Evolutionary conservation across 371 early-diverging fungal species (phyloP).

Genomic region (Antonospora locustae): DNA sequence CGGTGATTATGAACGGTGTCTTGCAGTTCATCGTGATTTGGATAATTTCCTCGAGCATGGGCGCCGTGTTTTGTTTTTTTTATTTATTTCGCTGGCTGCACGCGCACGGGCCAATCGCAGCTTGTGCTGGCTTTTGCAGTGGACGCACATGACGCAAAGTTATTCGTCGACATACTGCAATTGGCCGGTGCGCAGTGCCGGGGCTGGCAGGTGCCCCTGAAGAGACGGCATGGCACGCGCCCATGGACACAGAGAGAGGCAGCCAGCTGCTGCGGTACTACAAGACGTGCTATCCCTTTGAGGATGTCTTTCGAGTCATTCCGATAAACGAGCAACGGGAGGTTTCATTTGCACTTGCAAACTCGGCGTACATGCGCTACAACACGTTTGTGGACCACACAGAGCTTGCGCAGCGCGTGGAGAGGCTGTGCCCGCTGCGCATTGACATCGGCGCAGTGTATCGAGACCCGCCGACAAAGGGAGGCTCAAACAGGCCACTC

Average conservation of each 20-base stretch:
- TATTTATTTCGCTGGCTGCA: too few relatives aligned
- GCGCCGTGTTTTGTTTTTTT: too few relatives aligned
- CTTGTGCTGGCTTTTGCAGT: too few relatives aligned
- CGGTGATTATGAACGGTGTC: background rate
- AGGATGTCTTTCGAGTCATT: conserved; percentile 34
- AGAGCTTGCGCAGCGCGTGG: conserved; percentile 64
- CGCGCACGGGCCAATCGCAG: too few relatives aligned
- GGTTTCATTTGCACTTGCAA: conserved; percentile 69
- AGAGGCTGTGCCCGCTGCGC: conserved; percentile 64
- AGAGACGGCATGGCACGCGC: too few relatives aligned
- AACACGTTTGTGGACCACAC: conserved; percentile 63
- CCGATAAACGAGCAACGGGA: conserved; percentile 58
- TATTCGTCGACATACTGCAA: too few relatives aligned
- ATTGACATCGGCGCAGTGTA: conserved; percentile 94
- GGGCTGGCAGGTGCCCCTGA: too few relatives aligned
- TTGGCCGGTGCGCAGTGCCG: too few relatives aligned
- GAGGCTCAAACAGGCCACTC: conserved; percentile 62
- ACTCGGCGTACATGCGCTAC: conserved; percentile 70
- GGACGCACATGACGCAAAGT: too few relatives aligned
- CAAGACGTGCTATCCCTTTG: conserved; percentile 39
- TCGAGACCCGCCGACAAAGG: conserved; percentile 57
- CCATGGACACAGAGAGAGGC: conserved; percentile 18
- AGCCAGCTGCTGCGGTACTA: conserved; percentile 38
- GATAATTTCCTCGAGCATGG: too few relatives aligned
- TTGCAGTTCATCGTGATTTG: conserved; percentile 3